Percentiles rank a stretch among this genome's conserved stretches.
Evolutionary conservation across 2,329 filamentous ascomycete species (phyloP).

Genomic region (Herpomyces periplanetae): DNA sequence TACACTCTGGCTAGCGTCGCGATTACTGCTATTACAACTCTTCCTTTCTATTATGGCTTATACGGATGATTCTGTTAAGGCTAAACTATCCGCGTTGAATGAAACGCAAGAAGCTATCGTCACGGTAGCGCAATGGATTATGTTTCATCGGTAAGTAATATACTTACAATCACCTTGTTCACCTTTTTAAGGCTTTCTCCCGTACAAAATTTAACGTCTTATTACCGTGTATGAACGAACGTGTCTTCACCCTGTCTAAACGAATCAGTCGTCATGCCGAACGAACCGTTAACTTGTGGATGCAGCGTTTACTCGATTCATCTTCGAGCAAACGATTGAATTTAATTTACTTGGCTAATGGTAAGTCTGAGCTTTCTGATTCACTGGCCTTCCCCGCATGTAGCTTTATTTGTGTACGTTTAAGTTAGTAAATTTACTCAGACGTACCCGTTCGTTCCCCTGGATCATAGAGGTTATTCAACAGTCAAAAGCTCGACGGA

Average conservation of each 20-base stretch:
- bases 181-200: not conserved
- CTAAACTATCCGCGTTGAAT: conserved; percentile 74
- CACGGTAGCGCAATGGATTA: conserved; percentile 90
- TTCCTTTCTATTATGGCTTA: too few species aligned
- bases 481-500: conserved; percentile 66
- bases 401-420: not conserved
- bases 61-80: conserved; percentile 70
- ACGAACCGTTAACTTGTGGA: conserved; percentile 61
- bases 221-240: not conserved
- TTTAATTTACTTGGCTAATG: conserved; percentile 75
- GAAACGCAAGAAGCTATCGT: conserved; percentile 93
- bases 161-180: not conserved
- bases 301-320: conserved; percentile 56
- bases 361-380: conserved; percentile 11
- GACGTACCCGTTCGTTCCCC: not conserved
- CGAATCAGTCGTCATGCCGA: conserved; percentile 52
- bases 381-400: not conserved
- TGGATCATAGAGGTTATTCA: conserved; percentile 39
- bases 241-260: too few species aligned
- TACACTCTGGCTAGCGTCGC: too few species aligned
- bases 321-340: conserved; percentile 52
- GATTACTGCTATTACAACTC: too few species aligned
- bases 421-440: conserved; percentile 1
- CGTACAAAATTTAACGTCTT: not conserved
- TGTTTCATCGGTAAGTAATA: conserved; percentile 54